Base-by-base conservation (phyloP, 1,139 yeast species). In the Hemisphaericaspora xylofermentans region DNA sequence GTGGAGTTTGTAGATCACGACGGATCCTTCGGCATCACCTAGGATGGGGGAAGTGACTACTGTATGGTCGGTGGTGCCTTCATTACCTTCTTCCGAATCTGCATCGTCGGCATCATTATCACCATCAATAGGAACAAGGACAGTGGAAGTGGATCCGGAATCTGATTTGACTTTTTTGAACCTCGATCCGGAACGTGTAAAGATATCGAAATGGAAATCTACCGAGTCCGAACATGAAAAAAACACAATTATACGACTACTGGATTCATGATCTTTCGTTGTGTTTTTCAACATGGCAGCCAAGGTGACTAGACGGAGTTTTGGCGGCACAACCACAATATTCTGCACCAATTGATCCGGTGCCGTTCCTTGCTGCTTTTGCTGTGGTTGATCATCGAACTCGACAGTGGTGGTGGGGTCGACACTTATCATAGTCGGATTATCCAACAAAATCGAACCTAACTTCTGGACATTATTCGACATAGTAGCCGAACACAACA, bases 181-280 rank as follows among this genome's bases (percentile, higher is more conserved):
- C 64, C 28, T 65, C 61, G 41, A 66, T 65, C 85, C 85, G 10
- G 68, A 68, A 44, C 81, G 62, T 3, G 94, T 75, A 52, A 91
- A 82, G 0, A 81, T 84, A 38, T 80, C 78, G 60, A 82, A 88
- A 63, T 93, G 97, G 66, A 86, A 93, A 52, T 93, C 89, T 17
- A 94, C 98, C 12, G 96, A 86, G 57, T 93, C 98, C 0, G 98
- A 82, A 65, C 98, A 93, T 7, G 96, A 86, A 50, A 89, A 77
- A 61, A 93, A 93, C 0, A 94, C 91, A 58, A 93, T 84, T 1
- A 93, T 80, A 54, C 26, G 21, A 10, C 53, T 59, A n/a, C n/a
- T 6, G 49, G 35, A 13, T 54, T 49, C 17, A 30, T 19, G 22
- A 19, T 19, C 15, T 12, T 52, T 53, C 1, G 78, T 69, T 9